These are phyloP conservation scores for Amanita thiersii DNA, from an alignment of 768 basidiomycete species.

Conservation along the genomic window DNA sequence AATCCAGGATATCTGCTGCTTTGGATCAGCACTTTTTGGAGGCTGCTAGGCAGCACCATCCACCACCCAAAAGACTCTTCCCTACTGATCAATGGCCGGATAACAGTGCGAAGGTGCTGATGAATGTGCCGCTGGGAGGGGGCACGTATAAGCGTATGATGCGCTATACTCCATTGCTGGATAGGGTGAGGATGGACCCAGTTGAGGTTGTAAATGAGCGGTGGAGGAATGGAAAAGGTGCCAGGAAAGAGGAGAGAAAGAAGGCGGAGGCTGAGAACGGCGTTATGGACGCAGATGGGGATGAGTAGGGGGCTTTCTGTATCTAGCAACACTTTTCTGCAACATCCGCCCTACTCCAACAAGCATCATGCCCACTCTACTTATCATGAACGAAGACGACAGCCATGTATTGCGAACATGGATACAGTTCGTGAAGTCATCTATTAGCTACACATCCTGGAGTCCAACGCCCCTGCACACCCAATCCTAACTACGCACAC, in stretches of 20 bases:
- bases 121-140: constrained; percentile 57
- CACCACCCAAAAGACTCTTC: constrained; percentile 26
- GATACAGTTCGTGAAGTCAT: too few species aligned
- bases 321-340: not conserved
- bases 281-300: constrained; percentile 16
- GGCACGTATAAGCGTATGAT: constrained; percentile 52
- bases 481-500: too few species aligned
- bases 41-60: constrained; percentile 45
- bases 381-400: too few species aligned
- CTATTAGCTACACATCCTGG: too few species aligned
- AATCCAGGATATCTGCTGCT: constrained; percentile 56
- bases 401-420: too few species aligned
- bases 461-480: too few species aligned
- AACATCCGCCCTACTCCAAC: not conserved
- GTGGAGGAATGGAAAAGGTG: constrained; percentile 66
- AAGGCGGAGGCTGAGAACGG: constrained; percentile 15
- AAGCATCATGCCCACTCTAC: too few species aligned
- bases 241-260: constrained; percentile 31
- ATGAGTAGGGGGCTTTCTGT: constrained; percentile 12
- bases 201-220: constrained; percentile 71
- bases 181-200: constrained; percentile 58
- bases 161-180: constrained; percentile 62
- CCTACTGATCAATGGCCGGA: constrained; percentile 22
- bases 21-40: constrained; percentile 60
- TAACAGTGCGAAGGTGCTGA: constrained; percentile 10